Evolutionary conservation across 768 basidiomycete genomes (phyloP).

Genomic region (Suillus weaverae): DNA sequence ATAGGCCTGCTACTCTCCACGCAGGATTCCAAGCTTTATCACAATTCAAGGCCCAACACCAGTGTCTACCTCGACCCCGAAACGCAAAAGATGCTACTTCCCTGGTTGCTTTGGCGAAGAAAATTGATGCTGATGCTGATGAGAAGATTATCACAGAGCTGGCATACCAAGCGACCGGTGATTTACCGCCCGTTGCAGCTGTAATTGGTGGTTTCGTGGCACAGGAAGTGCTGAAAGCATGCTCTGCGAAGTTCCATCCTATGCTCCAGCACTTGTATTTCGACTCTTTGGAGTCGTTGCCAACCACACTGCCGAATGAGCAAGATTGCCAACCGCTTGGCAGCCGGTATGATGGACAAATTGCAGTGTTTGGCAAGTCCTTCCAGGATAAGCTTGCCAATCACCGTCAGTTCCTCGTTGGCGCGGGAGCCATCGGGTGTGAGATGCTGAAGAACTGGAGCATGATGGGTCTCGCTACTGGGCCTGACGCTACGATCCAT

Average conservation of each 20-base stretch:
- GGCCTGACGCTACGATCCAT: slow-evolving; percentile 76
- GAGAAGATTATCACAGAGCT: slow-evolving; percentile 84
- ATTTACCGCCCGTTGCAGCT: slow-evolving; percentile 86
- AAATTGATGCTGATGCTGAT: slow-evolving; percentile 70
- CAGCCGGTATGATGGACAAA: slow-evolving; percentile 89
- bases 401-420: slow-evolving; percentile 94
- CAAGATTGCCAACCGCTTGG: slow-evolving; percentile 79
- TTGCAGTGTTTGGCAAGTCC: slow-evolving; percentile 90
- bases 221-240: slow-evolving; percentile 96
- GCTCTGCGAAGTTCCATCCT: slow-evolving; percentile 97
- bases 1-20: slow-evolving; percentile 87
- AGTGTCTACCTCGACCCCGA: slow-evolving; percentile 77
- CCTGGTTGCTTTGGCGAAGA: slow-evolving; percentile 77
- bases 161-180: slow-evolving; percentile 88
- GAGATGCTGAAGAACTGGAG: slow-evolving; percentile 99
- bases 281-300: slow-evolving; percentile 95
- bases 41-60: slow-evolving; percentile 62
- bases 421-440: slow-evolving; percentile 98
- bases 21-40: slow-evolving; percentile 94
- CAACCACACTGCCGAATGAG: slow-evolving; percentile 71
- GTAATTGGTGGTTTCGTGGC: slow-evolving; percentile 98
- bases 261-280: slow-evolving; percentile 95
- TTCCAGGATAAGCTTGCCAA: slow-evolving; percentile 93
- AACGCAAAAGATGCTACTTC: slow-evolving; percentile 76
- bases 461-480: slow-evolving; percentile 93